Evolutionary conservation across 176 grass and related monocot genomes (phyloP), one percentile per base, ranked within the genome.

Genomic region (Raddia distichophylla): DNA sequence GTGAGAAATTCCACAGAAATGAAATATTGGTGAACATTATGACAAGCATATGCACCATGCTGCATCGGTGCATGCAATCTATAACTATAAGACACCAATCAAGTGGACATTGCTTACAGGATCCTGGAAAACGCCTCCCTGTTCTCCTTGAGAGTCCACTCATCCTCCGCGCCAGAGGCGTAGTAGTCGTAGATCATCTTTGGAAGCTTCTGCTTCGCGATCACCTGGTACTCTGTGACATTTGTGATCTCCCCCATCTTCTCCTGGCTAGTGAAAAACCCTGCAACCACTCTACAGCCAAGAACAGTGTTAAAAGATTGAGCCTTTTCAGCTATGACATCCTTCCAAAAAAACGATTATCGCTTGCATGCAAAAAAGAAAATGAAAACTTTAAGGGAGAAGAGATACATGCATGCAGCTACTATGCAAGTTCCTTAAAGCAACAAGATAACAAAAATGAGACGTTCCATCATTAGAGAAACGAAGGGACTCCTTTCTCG

Each of bases 111-210:
- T 53, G 67, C 89, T 82, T 89, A 97, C 94, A 97, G 66, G 90
- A 97, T 93, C 80, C 91, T 88, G n/a, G 91, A 80, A 84, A 97
- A 97, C 10, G 94, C 94, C 58, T 93, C 91, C 69, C 91, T 77
- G 70, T 97, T 97, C 86, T 97, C 94, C 78, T 91, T 85, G 69
- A 97, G 91, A 69, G 91, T 93, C 94, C 94, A 97, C 78, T 97
- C 86, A 57, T 97, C 94, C 81, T 97, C 94, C 18, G 94, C 89
- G 12, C 94, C 94, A 3, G 94, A 97, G 3, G 91, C 91, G 51
- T 91, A 97, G 81, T 93, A 97, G 82, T 97, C 94, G 67, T 87
- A 97, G 63, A 66, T 17, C 94, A 89, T 87, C 86, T 93, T 97
- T 1, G 94, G 91, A 73, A 97, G 80, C 81, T 91, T 97, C 84